Evolutionary conservation across 2,329 filamentous ascomycete species (phyloP).

Genomic region (Penicillium sp.): DNA sequence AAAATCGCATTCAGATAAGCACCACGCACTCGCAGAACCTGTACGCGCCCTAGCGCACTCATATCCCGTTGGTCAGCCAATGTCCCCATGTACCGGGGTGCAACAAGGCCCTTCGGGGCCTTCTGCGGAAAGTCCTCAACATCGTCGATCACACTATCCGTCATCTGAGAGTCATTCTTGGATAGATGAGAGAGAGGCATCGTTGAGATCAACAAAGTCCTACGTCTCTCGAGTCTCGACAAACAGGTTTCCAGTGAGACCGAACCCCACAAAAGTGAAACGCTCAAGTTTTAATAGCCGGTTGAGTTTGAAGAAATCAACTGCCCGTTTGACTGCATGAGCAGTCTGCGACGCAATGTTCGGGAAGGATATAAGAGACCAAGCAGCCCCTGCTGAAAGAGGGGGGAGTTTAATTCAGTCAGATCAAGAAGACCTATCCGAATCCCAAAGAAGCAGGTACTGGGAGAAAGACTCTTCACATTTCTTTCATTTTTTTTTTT

Average conservation of each 20-base stretch:
- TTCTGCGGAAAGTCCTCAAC: slow-evolving; percentile 22
- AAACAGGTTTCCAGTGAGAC: background rate
- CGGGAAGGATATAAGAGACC: background rate
- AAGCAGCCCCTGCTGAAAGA: background rate
- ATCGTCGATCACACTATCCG: slow-evolving; percentile 8
- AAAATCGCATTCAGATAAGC: slow-evolving; percentile 2
- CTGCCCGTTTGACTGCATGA: background rate
- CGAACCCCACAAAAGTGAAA: background rate
- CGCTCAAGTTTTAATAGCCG: background rate
- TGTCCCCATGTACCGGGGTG: slow-evolving; percentile 40
- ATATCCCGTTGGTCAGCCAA: slow-evolving; percentile 39
- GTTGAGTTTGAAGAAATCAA: background rate
- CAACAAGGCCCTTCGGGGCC: slow-evolving; percentile 29
- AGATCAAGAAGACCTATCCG: background rate
- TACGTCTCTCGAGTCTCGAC: background rate
- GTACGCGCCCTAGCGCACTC: slow-evolving; percentile 39
- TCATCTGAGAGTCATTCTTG: slow-evolving; percentile 17
- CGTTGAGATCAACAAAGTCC: background rate
- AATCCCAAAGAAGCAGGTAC: slow-evolving; percentile 19
- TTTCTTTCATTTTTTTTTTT: background rate
- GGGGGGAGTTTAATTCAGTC: background rate
- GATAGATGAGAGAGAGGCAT: slow-evolving; percentile 14
- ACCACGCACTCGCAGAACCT: slow-evolving; percentile 39
- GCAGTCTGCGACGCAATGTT: background rate
- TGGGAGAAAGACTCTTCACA: slow-evolving; percentile 4